Evolutionary conservation across 2,329 filamentous ascomycete genomes (phyloP), one percentile per base, ranked within the genome.

Genomic region (Atkinsonella texensis): DNA sequence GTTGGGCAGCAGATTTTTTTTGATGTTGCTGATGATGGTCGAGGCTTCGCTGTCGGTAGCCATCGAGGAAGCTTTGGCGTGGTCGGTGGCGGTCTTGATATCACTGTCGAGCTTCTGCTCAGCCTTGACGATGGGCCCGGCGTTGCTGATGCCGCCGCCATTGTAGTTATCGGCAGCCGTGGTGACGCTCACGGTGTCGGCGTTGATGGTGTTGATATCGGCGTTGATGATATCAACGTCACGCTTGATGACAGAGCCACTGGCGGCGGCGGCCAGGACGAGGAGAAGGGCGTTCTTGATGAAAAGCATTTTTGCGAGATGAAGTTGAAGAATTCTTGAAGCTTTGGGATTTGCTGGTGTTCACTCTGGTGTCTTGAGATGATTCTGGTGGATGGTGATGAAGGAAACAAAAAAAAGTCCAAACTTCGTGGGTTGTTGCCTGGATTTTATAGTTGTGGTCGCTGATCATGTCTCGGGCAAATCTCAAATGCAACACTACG

Each of bases 231-330:
- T 11, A 8, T 15, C 18, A 33, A 11, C 44, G 39, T 51, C 52
- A 6, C 52, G 52, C 32, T 43, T 43, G 44, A 50, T 33, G 48
- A 48, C 43, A 39, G 52, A 50, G 48, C 48, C 44, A 28, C 47
- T 39, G 44, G 31, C 48, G 20, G 52, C 42, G 3, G 45, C 48
- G 42, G 52, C 48, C 15, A 53, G 48, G 40, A 48, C 44, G 48
- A 53, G 10, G 18, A 53, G n/a, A 44, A 53, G 10, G 31, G 50
- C 11, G 52, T 44, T 50, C 45, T 50, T 53, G 52, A 51, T 10
- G 48, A 40, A 53, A 17, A 47, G 48, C 52, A 53, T 53, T 32
- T 20, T 47, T 17, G 28, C 28, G n/a, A 31, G 10, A 28, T 28
- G 28, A 28, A 28, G 5, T 47, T n/a, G 2, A 18, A 17, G 33